phyloP scores from a whole-genome alignment of 2,329 filamentous ascomycete genomes.

The Fusarium ambrosium region DNA sequence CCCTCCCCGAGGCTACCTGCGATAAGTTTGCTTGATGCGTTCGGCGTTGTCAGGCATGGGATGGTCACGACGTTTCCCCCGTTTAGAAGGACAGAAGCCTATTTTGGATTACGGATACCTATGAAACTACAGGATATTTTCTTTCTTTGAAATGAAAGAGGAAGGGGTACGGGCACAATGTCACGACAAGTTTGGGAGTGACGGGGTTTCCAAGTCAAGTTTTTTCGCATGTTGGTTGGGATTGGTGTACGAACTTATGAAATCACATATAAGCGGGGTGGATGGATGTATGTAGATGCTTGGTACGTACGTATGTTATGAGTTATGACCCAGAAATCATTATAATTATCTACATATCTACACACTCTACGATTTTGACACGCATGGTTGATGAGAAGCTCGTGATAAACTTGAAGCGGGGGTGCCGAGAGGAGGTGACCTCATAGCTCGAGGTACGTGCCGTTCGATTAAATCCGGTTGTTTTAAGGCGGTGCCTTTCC shows the following conservation, averaged over 20 bases:
- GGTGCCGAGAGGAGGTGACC: constrained; percentile 19
- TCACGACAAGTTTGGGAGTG: constrained; percentile 6
- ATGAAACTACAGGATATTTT: constrained; percentile 35
- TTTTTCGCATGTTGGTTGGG: constrained; percentile 20
- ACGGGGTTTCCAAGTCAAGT: constrained; percentile 8
- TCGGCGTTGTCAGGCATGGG: constrained; percentile 30
- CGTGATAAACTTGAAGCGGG: neutral
- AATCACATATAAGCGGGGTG: constrained; percentile 34
- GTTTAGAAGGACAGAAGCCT: constrained; percentile 19
- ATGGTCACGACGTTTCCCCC: constrained; percentile 12
- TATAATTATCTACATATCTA: neutral
- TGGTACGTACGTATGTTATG: constrained; percentile 34
- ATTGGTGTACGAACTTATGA: constrained; percentile 39
- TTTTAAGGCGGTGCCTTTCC: neutral
- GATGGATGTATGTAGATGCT: constrained; percentile 40
- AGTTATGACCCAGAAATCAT: constrained; percentile 39
- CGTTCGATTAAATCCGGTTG: constrained; percentile 5
- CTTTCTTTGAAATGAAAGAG: constrained; percentile 13
- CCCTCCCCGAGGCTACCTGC: constrained; percentile 47
- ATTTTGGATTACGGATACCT: constrained; percentile 33
- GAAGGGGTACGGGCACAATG: constrained; percentile 9
- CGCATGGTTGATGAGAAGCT: neutral
- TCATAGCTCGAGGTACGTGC: constrained; percentile 17
- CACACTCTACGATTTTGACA: neutral
- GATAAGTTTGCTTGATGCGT: constrained; percentile 38